A percentile compares a stretch with the other conserved stretches of the same genome.
phyloP scores from a whole-genome alignment of 306 rosid species.

The Abrus precatorius region DNA sequence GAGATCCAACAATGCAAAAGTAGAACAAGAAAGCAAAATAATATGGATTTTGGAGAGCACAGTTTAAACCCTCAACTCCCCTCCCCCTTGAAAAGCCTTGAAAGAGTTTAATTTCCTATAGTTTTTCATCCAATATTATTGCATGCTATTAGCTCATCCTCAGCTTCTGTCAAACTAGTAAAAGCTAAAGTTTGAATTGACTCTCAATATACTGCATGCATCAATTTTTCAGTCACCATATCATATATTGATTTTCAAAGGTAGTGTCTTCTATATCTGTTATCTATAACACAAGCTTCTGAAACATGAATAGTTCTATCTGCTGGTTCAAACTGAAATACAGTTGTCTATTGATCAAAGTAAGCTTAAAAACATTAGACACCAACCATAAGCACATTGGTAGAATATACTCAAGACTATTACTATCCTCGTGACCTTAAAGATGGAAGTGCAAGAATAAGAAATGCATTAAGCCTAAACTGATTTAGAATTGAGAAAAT shows the following conservation, averaged over 20 bases:
- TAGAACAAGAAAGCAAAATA: not conserved
- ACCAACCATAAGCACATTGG: not conserved
- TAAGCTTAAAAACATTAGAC: not conserved
- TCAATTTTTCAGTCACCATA: not conserved
- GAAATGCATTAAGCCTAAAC: too few species aligned
- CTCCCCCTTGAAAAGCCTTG: not conserved
- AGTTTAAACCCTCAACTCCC: not conserved
- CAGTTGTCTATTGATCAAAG: not conserved
- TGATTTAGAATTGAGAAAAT: too few species aligned
- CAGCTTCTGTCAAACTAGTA: too few species aligned
- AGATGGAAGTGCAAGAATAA: too few species aligned
- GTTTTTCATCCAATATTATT: conserved; percentile 7
- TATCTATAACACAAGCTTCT: conserved; percentile 1
- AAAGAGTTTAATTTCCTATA: not conserved
- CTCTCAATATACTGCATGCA: not conserved
- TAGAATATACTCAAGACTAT: too few species aligned
- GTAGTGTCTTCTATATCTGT: not conserved
- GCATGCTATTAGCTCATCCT: too few species aligned
- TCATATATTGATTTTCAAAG: not conserved
- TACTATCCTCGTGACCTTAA: not conserved
- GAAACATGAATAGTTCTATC: not conserved
- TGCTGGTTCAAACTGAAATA: not conserved
- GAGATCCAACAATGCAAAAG: conserved; percentile 27
- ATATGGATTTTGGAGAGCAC: not conserved
- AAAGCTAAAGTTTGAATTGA: not conserved